phyloP scores from a whole-genome alignment of 2,329 filamentous ascomycete genomes.

The Exophiala aquamarina region DNA sequence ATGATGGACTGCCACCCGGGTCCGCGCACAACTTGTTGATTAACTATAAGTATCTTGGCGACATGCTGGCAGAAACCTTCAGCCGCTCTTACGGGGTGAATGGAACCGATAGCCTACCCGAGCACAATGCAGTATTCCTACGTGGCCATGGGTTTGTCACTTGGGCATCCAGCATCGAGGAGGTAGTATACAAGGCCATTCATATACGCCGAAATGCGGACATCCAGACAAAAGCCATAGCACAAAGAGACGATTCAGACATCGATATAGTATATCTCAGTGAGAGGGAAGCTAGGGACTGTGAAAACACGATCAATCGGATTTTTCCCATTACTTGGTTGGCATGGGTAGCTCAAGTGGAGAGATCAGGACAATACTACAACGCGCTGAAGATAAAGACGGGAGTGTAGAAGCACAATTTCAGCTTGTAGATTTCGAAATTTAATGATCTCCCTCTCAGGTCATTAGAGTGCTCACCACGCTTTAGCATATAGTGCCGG shows the following conservation, averaged over 20 bases:
- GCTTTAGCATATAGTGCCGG: too few species aligned
- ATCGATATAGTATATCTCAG: conserved; percentile 10
- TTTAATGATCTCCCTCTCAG: too few species aligned
- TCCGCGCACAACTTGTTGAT: conserved; percentile 41
- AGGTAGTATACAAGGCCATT: conserved; percentile 41
- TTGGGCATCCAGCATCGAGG: conserved; percentile 38
- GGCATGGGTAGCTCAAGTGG: conserved; percentile 8
- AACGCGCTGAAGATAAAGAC: conserved; percentile 8
- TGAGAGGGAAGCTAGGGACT: conserved; percentile 12
- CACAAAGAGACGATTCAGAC: conserved; percentile 1
- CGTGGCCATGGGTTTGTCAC: conserved; percentile 46
- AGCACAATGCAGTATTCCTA: conserved; percentile 43
- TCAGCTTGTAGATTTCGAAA: too few species aligned
- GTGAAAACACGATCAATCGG: conserved; percentile 9
- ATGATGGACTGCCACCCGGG: conserved; percentile 16
- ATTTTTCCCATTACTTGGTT: conserved; percentile 1
- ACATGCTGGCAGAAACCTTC: conserved; percentile 36
- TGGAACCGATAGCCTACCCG: conserved; percentile 6
- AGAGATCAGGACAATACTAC: conserved; percentile 9
- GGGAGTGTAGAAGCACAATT: too few species aligned
- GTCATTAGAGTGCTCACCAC: too few species aligned
- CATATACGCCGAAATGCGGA: conserved; percentile 46
- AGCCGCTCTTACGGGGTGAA: conserved; percentile 13
- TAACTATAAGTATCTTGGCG: conserved; percentile 35
- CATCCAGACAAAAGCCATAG: conserved; percentile 41